Evolutionary conservation across 345 rosid species (phyloP).

Genomic region (Mangifera indica): DNA sequence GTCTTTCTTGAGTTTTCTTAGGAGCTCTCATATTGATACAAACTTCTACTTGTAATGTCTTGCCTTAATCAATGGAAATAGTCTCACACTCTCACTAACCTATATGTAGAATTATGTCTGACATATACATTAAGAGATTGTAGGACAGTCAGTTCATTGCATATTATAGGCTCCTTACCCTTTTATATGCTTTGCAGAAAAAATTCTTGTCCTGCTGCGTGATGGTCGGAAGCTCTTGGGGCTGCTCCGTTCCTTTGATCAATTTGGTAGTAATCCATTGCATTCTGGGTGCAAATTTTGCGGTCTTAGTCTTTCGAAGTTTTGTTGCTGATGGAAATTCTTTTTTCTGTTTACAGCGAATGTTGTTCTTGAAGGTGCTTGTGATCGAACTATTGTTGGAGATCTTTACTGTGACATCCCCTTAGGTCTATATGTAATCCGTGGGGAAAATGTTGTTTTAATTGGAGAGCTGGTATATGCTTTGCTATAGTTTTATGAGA

Average conservation of each 20-base stretch:
- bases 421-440: slow-evolving; percentile 83
- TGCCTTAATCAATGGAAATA: neutral
- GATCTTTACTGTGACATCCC: slow-evolving; percentile 84
- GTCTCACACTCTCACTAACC: neutral
- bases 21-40: neutral
- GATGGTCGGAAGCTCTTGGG: slow-evolving; percentile 93
- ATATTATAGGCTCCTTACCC: neutral
- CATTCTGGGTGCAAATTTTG: neutral
- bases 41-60: neutral
- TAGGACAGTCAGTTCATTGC: neutral
- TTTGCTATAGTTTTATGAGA: slow-evolving; percentile 14
- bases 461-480: slow-evolving; percentile 84
- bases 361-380: slow-evolving; percentile 93
- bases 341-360: slow-evolving; percentile 49
- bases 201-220: slow-evolving; percentile 80
- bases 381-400: slow-evolving; percentile 87
- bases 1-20: neutral
- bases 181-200: slow-evolving; percentile 44
- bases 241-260: slow-evolving; percentile 93
- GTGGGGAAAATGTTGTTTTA: slow-evolving; percentile 91
- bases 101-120: neutral
- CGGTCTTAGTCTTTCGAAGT: neutral
- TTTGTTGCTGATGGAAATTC: slow-evolving; percentile 10
- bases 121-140: neutral
- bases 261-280: slow-evolving; percentile 54